A percentile compares a stretch with the other conserved stretches of the same genome.
phyloP scores from a whole-genome alignment of 2,329 filamentous ascomycete genomes.

The Trichoderma atroviride region DNA sequence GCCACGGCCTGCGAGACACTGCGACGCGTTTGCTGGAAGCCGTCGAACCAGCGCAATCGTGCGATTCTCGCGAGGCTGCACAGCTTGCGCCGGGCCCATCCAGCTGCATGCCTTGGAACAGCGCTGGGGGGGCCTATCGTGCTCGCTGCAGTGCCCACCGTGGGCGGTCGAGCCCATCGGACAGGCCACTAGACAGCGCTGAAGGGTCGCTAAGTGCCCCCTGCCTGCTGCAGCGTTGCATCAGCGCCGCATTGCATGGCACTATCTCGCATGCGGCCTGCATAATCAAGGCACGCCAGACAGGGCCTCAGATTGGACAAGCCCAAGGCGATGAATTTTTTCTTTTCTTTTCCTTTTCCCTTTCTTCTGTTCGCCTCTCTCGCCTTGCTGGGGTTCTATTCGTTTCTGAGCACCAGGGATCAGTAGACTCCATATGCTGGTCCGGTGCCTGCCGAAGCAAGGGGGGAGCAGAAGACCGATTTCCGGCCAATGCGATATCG shows the following conservation, averaged over 20 bases:
- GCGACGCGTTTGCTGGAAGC: conserved; percentile 19
- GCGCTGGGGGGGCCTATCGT: conserved; percentile 2
- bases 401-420: conserved; percentile 12
- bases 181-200: conserved; percentile 15
- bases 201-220: conserved; percentile 8
- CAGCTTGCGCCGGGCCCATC: conserved; percentile 8
- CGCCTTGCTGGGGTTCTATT: conserved; percentile 11
- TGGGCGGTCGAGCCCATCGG: conserved; percentile 15
- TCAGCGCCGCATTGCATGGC: conserved; percentile 26
- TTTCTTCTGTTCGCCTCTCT: conserved; percentile 2
- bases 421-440: neutral
- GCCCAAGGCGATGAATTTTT: neutral
- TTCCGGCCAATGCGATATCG: conserved; percentile 11
- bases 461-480: conserved; percentile 3
- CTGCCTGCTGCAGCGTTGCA: conserved; percentile 25
- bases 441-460: conserved; percentile 18
- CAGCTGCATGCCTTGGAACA: conserved; percentile 18
- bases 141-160: conserved; percentile 16
- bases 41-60: conserved; percentile 22
- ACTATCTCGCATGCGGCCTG: conserved; percentile 25
- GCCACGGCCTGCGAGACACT: neutral
- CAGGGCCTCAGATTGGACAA: conserved; percentile 13
- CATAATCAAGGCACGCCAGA: conserved; percentile 25
- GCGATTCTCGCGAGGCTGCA: conserved; percentile 21
- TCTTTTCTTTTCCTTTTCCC: neutral